These are phyloP conservation scores for Cerioporus squamosus DNA, from an alignment of 1,284 basidiomycete species.

Conservation along the genomic window DNA sequence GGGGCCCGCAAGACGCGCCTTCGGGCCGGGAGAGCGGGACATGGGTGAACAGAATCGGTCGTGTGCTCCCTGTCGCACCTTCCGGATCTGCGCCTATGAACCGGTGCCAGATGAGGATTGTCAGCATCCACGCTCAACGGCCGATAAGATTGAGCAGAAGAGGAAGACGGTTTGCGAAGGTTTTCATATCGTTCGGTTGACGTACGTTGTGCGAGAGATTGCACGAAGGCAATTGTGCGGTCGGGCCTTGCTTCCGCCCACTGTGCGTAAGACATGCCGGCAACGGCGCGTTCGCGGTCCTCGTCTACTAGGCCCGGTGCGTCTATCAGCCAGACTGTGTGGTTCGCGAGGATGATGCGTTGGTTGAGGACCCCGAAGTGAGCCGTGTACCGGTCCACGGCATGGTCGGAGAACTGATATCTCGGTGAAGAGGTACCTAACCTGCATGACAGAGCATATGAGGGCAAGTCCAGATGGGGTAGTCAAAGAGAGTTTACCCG, in stretches of 20 bases:
- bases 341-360: constrained; percentile 60
- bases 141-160: background rate
- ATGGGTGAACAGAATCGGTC: constrained; percentile 58
- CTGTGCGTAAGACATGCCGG: constrained; percentile 49
- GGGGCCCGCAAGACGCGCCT: constrained; percentile 54
- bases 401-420: constrained; percentile 58
- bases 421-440: constrained; percentile 53
- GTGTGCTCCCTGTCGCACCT: background rate
- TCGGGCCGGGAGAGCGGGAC: constrained; percentile 62
- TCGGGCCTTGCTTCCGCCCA: constrained; percentile 57
- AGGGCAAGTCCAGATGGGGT: constrained; percentile 3
- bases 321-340: constrained; percentile 77
- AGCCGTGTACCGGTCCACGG: constrained; percentile 63
- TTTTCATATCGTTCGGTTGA: constrained; percentile 1
- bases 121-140: constrained; percentile 1
- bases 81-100: constrained; percentile 17
- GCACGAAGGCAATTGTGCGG: constrained; percentile 75
- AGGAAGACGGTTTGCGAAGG: background rate
- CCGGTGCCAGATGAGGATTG: background rate
- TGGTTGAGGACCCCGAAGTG: constrained; percentile 72
- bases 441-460: constrained; percentile 38
- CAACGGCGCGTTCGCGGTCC: constrained; percentile 64
- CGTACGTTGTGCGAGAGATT: constrained; percentile 55
- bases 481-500: constrained; percentile 47
- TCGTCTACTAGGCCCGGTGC: constrained; percentile 83